Evolutionary conservation across 2,329 filamentous ascomycete species (phyloP).

Genomic region (Uncinocarpus reesii): DNA sequence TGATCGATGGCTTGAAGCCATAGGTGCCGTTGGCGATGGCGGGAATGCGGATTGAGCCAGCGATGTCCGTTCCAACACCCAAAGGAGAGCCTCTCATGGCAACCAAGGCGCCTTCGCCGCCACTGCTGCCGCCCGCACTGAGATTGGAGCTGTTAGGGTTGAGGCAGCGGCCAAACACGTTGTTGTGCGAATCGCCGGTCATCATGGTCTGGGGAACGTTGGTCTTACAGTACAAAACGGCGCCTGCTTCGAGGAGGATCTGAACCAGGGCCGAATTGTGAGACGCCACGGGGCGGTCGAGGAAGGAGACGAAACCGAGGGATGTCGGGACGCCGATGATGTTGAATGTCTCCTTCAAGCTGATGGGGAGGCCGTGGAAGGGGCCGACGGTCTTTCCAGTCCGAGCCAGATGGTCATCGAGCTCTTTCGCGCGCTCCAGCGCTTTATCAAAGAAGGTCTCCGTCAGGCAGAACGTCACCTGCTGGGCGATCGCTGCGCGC

Average conservation of each 20-base stretch:
- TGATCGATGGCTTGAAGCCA: constrained; percentile 41
- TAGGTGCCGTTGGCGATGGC: constrained; percentile 50
- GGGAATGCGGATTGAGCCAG: constrained; percentile 49
- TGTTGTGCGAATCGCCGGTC: constrained; percentile 50
- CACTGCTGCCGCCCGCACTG: constrained; percentile 47
- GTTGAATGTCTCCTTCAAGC: constrained; percentile 42
- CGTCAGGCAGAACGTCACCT: constrained; percentile 51
- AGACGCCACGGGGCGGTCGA: constrained; percentile 1
- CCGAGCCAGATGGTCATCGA: constrained; percentile 40
- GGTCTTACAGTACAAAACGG: constrained; percentile 47
- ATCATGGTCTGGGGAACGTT: constrained; percentile 29
- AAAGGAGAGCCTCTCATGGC: constrained; percentile 44
- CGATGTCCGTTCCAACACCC: constrained; percentile 46
- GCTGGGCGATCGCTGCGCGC: constrained; percentile 48
- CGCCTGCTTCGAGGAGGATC: constrained; percentile 44
- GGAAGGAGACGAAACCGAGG: constrained; percentile 7
- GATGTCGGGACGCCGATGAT: constrained; percentile 36
- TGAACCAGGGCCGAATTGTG: constrained; percentile 41
- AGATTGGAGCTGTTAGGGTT: constrained; percentile 49
- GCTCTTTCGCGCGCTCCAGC: constrained; percentile 38
- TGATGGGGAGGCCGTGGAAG: constrained; percentile 53
- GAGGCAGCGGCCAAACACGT: constrained; percentile 48
- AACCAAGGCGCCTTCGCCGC: constrained; percentile 49
- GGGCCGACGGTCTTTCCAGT: constrained; percentile 44
- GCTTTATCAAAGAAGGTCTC: constrained; percentile 48